Evolutionary conservation across 768 basidiomycete genomes (phyloP).

Genomic region (Crucibulum laeve): DNA sequence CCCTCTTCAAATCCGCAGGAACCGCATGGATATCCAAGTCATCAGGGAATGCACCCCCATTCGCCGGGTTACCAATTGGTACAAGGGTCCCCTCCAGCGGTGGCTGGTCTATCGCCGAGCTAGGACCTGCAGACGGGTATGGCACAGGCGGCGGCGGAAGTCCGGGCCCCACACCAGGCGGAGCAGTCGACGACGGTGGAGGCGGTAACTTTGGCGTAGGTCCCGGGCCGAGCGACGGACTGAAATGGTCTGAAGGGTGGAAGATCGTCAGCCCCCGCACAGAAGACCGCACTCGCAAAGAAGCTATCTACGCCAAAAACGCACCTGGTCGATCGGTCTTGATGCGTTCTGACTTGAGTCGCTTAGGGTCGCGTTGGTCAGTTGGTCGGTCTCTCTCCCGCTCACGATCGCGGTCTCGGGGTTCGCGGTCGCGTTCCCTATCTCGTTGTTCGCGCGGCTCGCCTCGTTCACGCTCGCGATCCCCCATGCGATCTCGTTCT

Average conservation of each 20-base stretch:
- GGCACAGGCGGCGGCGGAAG: constrained; percentile 25
- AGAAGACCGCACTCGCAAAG: neutral
- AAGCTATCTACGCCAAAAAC: constrained; percentile 2
- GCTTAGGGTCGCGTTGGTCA: constrained; percentile 54
- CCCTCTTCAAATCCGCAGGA: constrained; percentile 57
- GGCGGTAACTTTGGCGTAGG: constrained; percentile 34
- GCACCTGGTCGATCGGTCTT: constrained; percentile 33
- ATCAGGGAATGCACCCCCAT: constrained; percentile 37
- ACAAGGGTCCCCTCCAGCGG: constrained; percentile 12
- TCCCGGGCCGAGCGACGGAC: constrained; percentile 30
- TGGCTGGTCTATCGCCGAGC: constrained; percentile 7
- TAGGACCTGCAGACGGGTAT: neutral
- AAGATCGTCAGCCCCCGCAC: neutral
- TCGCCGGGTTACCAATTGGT: constrained; percentile 12
- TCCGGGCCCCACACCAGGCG: constrained; percentile 26
- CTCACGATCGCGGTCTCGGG: constrained; percentile 22
- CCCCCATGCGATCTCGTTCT: constrained; percentile 19
- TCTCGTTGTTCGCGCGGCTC: constrained; percentile 29
- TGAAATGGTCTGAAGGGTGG: constrained; percentile 27
- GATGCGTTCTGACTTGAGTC: constrained; percentile 43
- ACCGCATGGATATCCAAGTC: constrained; percentile 33
- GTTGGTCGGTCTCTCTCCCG: constrained; percentile 32
- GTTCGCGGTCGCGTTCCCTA: constrained; percentile 33
- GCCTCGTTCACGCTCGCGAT: constrained; percentile 10
- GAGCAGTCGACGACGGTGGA: constrained; percentile 23